These are phyloP conservation scores for Thymus mandschuricus DNA, from an alignment of 257 asterid species.

Conservation along the genomic window DNA sequence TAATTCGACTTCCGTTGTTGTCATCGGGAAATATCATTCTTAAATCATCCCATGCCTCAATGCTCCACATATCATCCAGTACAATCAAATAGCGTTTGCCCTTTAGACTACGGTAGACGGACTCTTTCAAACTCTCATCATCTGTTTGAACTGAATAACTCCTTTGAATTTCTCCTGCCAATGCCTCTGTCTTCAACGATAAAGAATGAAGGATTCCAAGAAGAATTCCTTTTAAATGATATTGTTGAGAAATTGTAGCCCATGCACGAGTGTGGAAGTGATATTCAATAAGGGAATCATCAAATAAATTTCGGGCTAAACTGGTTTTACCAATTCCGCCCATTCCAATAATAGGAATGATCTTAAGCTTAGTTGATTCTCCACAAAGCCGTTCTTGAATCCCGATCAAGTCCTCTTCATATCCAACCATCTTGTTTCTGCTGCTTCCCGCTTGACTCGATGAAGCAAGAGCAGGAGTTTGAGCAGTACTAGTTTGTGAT, in stretches of 20 bases:
- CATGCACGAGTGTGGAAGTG: slow-evolving; percentile 35
- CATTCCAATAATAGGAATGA: slow-evolving; percentile 39
- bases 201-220: slow-evolving; percentile 29
- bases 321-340: slow-evolving; percentile 43
- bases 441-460: not conserved
- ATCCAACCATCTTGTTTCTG: slow-evolving; percentile 27
- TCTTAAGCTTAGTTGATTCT: slow-evolving; percentile 30
- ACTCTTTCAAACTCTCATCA: not conserved
- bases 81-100: slow-evolving; percentile 36
- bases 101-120: slow-evolving; percentile 19
- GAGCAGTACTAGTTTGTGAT: not conserved
- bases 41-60: slow-evolving; percentile 32
- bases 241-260: slow-evolving; percentile 32
- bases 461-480: not conserved
- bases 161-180: not conserved
- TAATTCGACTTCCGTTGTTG: slow-evolving; percentile 33
- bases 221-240: slow-evolving; percentile 23
- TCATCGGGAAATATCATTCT: slow-evolving; percentile 38
- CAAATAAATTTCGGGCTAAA: slow-evolving; percentile 28
- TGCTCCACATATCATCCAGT: slow-evolving; percentile 39
- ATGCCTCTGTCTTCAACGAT: slow-evolving; percentile 6
- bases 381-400: slow-evolving; percentile 31
- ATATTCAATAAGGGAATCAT: slow-evolving; percentile 25
- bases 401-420: slow-evolving; percentile 18
- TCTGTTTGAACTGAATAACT: not conserved